These are phyloP conservation scores for Hyparrhenia diplandra DNA, from an alignment of 176 grass and related monocot genomes.

Conservation along the genomic window DNA sequence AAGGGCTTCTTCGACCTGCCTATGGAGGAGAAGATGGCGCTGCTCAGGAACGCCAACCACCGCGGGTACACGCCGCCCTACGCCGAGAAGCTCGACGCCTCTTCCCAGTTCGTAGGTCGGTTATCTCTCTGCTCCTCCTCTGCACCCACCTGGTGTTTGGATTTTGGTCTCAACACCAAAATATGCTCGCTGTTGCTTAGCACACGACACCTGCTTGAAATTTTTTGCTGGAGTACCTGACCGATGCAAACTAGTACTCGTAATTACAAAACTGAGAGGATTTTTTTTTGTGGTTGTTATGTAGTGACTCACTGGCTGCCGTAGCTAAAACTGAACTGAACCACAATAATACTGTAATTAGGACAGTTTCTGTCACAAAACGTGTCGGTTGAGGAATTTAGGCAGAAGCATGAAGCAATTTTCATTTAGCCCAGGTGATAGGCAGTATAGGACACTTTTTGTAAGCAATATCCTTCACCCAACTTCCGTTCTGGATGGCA, in stretches of 20 bases:
- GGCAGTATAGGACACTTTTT: neutral
- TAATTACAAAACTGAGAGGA: neutral
- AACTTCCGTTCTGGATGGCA: too few species aligned
- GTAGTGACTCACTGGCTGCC: neutral
- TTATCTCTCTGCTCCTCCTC: neutral
- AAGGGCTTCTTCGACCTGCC: constrained; percentile 56
- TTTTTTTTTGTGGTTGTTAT: neutral
- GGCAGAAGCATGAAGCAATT: neutral
- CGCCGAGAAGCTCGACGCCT: constrained; percentile 64
- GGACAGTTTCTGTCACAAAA: neutral
- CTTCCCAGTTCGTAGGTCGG: constrained; percentile 52
- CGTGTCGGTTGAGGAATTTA: neutral
- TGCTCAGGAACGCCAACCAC: constrained; percentile 36
- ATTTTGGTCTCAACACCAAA: neutral
- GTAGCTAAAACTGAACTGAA: neutral
- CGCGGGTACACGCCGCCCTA: constrained; percentile 68
- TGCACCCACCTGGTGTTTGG: neutral
- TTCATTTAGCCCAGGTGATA: neutral
- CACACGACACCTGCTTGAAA: neutral
- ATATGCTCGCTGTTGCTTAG: neutral
- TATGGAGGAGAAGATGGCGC: constrained; percentile 64
- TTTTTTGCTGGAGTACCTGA: too few species aligned
- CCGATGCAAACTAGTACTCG: neutral
- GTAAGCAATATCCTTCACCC: too few species aligned
- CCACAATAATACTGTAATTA: neutral